Percentiles rank a stretch among this genome's conserved stretches.
phyloP scores from a whole-genome alignment of 352 stramenopile genomes.

The Saprolegnia diclina region DNA sequence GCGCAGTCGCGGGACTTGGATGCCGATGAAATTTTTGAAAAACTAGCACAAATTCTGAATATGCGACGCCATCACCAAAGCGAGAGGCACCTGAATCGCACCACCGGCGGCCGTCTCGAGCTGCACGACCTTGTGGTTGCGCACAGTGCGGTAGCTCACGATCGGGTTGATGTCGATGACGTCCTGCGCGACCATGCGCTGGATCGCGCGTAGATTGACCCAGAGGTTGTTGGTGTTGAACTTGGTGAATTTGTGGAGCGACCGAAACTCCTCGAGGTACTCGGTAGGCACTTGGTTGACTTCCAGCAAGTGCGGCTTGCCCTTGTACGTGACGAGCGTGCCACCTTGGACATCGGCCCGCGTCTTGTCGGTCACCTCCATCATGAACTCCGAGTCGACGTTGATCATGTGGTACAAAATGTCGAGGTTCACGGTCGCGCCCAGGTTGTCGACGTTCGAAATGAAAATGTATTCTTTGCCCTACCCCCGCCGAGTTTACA shows the following conservation, averaged over 20 bases:
- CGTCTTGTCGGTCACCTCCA: slow-evolving; percentile 96
- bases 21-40: slow-evolving; percentile 95
- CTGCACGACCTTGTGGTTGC: slow-evolving; percentile 92
- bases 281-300: slow-evolving; percentile 94
- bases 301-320: slow-evolving; percentile 95
- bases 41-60: slow-evolving; percentile 40
- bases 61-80: neutral
- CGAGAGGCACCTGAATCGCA: slow-evolving; percentile 83
- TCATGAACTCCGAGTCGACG: slow-evolving; percentile 96
- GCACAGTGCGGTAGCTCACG: slow-evolving; percentile 91
- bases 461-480: slow-evolving; percentile 99
- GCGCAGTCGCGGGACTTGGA: slow-evolving; percentile 93
- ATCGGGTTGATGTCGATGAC: slow-evolving; percentile 97
- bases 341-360: slow-evolving; percentile 88
- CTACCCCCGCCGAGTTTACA: slow-evolving; percentile 29
- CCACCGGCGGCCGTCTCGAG: slow-evolving; percentile 96
- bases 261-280: slow-evolving; percentile 92
- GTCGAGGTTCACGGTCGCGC: slow-evolving; percentile 92
- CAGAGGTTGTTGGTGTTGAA: slow-evolving; percentile 99
- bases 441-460: slow-evolving; percentile 99
- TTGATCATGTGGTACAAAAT: slow-evolving; percentile 99
- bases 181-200: slow-evolving; percentile 92
- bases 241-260: slow-evolving; percentile 94
- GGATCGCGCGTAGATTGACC: slow-evolving; percentile 97
- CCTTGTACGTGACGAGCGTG: slow-evolving; percentile 86